Evolutionary conservation across 2,329 filamentous ascomycete genomes (phyloP).

Genomic region (Aspergillus spinulosporus): DNA sequence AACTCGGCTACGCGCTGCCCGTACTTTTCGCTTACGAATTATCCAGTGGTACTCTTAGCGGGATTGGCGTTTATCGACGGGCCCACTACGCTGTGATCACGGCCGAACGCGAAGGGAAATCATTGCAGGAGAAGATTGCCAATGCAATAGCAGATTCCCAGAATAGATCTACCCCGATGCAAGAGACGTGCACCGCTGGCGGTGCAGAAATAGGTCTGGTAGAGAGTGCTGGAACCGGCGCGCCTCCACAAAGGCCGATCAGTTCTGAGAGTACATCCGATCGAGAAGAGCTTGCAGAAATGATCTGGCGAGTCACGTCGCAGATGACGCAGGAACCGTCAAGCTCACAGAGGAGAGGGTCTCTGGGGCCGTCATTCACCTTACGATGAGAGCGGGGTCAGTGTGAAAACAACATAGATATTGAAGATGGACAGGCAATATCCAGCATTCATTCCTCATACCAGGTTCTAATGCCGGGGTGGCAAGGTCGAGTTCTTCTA

Average conservation of each 20-base stretch:
- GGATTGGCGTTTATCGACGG: slow-evolving; percentile 13
- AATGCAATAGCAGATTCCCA: not conserved
- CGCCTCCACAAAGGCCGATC: not conserved
- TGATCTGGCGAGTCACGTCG: not conserved
- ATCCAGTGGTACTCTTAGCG: not conserved
- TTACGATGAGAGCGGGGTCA: not conserved
- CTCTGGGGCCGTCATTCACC: not conserved
- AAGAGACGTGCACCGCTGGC: not conserved
- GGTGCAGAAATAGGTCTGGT: not conserved
- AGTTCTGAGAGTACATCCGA: not conserved
- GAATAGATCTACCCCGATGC: not conserved
- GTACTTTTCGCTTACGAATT: slow-evolving; percentile 26
- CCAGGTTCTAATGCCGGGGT: no score
- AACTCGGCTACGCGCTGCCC: slow-evolving; percentile 43
- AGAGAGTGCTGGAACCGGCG: not conserved
- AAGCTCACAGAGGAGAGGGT: not conserved
- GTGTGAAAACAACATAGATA: no score
- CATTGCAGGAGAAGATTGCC: slow-evolving; percentile 4
- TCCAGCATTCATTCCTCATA: no score
- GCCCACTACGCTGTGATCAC: slow-evolving; percentile 13
- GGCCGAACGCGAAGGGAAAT: slow-evolving; percentile 2
- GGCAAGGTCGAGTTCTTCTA: no score
- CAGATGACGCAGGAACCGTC: not conserved
- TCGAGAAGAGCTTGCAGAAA: not conserved
- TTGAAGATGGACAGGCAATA: no score